A percentile compares a stretch with the other conserved stretches of the same genome.
phyloP scores from a whole-genome alignment of 2,329 filamentous ascomycete genomes.

The Teratosphaeria zuluensis region DNA sequence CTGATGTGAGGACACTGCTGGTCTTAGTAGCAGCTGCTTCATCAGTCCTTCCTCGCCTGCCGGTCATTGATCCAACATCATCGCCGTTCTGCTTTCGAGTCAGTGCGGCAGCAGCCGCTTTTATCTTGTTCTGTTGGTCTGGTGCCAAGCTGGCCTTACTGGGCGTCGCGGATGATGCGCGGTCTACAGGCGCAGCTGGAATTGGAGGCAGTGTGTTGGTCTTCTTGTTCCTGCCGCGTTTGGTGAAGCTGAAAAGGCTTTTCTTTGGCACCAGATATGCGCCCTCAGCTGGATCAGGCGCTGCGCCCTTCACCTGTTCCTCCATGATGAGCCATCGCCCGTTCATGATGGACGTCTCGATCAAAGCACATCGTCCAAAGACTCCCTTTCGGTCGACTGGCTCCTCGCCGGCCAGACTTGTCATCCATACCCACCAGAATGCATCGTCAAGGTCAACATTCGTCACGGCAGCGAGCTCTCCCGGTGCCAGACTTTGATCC shows the following conservation, averaged over 20 bases:
- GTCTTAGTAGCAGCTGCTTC: constrained; percentile 59
- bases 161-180: constrained; percentile 39
- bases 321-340: constrained; percentile 92
- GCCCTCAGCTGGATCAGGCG: constrained; percentile 70
- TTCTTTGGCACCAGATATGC: constrained; percentile 96
- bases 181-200: constrained; percentile 34
- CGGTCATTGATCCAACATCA: constrained; percentile 41
- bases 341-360: constrained; percentile 74
- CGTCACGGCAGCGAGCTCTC: constrained; percentile 87
- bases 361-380: constrained; percentile 84
- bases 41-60: constrained; percentile 46
- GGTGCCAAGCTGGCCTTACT: constrained; percentile 81
- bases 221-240: constrained; percentile 63
- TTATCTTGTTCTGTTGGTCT: constrained; percentile 87
- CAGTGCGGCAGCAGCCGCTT: constrained; percentile 77
- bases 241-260: constrained; percentile 67
- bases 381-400: constrained; percentile 75
- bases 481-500: constrained; percentile 67
- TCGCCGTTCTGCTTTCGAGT: constrained; percentile 47
- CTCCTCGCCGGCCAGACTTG: constrained; percentile 85
- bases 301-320: constrained; percentile 89
- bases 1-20: constrained; percentile 79
- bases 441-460: constrained; percentile 81
- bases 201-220: constrained; percentile 50
- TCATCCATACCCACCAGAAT: constrained; percentile 99